Evolutionary conservation across 1,139 yeast species (phyloP), one percentile per base, ranked within the genome.

Genomic region (Yamadazyma spencermartinsiae): DNA sequence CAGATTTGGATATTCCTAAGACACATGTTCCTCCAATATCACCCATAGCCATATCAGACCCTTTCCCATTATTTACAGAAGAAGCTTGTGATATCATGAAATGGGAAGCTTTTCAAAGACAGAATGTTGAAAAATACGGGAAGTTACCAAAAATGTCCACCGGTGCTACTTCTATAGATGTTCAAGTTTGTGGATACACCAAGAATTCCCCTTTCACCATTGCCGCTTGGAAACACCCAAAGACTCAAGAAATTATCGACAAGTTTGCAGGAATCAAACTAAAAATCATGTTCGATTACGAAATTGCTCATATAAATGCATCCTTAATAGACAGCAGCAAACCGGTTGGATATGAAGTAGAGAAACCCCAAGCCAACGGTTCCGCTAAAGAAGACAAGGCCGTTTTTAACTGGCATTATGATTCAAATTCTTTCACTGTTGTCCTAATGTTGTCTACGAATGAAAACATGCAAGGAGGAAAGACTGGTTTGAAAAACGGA

Each of bases 71-170:
- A 15, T 49, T 63, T 32, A 49, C 63, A 4, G 51, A 55, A 39
- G 67, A 61, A 44, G 68, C 68, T 9, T 56, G 60, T 36, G 57
- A 61, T 41, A 60, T 62, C 49, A 48, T 63, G 46, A 50, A 60
- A 34, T 63, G 64, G 61, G 69, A 63, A 48, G 54, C 58, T 1
- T 48, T 63, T 26, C 58, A 56, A 43, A 47, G 51, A 2, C 42
- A 55, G 4, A 46, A 55, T 9, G 36, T 63, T 19, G 43, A 50
- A 7, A 46, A 55, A 4, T 60, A 48, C 39, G 64, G 62, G 1
- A 48, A 65, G 40, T 39, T 58, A 24, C 64, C 65, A 11, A 56
- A 55, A 31, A 44, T 58, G 21, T 56, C 65, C 7, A 60, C 47
- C 10, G 52, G 50, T 17, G 49, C 50, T 25, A 59, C 63, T 4